These are phyloP conservation scores for Picea abies DNA, from an alignment of 83 land plant species.

Conservation along the genomic window DNA sequence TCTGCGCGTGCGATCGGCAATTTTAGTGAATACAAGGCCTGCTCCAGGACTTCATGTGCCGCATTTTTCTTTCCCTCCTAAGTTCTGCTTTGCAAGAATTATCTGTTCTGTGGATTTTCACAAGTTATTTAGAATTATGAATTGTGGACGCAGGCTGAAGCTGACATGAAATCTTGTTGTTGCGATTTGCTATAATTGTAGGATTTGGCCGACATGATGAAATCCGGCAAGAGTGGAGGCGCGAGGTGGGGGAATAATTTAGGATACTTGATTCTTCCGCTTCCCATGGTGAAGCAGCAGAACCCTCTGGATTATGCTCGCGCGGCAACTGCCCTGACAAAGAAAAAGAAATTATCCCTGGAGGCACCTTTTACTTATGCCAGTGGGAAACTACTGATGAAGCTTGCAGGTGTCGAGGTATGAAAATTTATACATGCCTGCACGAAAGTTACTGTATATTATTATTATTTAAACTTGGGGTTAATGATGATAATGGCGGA, in stretches of 20 bases:
- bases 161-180: background rate
- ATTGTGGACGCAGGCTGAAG: background rate
- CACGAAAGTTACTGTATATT: no score
- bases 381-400: conserved; percentile 32
- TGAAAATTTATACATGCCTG: background rate
- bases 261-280: conserved; percentile 63
- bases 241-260: conserved; percentile 68
- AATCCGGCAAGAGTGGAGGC: conserved; percentile 16
- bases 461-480: no score
- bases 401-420: conserved; percentile 66
- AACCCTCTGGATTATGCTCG: conserved; percentile 75
- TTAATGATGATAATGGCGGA: background rate
- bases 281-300: conserved; percentile 40
- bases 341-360: conserved; percentile 60
- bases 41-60: background rate
- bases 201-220: conserved; percentile 69
- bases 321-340: conserved; percentile 38
- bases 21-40: conserved; percentile 5
- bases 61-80: background rate
- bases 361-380: conserved; percentile 51
- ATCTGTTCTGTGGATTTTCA: background rate
- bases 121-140: background rate
- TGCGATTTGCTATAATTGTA: conserved; percentile 2
- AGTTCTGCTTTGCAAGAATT: background rate
- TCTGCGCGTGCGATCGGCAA: conserved; percentile 30